Evolutionary conservation across 352 stramenopile species (phyloP).

Genomic region (Globisporangium nagaii): DNA sequence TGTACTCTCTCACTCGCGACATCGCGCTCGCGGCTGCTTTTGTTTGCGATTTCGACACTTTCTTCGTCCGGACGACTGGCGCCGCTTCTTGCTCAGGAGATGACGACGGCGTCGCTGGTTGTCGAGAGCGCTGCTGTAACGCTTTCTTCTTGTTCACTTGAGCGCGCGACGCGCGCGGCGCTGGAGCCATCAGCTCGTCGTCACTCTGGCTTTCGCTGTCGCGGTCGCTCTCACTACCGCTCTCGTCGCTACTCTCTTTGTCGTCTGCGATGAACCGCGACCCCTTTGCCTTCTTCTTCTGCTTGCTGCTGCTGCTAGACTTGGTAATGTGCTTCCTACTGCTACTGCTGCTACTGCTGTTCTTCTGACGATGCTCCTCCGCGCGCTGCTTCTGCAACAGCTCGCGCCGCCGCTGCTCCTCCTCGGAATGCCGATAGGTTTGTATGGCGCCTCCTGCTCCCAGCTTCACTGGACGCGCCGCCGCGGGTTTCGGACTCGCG

Average conservation of each 20-base stretch:
- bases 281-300: neutral
- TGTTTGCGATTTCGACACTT: neutral
- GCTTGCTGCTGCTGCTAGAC: neutral
- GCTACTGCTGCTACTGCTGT: neutral
- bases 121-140: neutral
- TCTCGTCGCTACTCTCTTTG: neutral
- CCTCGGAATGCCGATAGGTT: neutral
- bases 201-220: neutral
- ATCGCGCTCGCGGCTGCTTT: neutral
- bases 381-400: neutral
- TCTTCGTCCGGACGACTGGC: neutral
- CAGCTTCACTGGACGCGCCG: neutral
- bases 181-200: neutral
- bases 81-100: neutral
- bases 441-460: neutral
- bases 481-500: neutral
- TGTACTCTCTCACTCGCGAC: neutral
- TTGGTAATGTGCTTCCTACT: neutral
- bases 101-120: neutral
- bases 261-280: conserved; percentile 1
- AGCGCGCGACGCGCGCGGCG: no score
- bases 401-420: neutral
- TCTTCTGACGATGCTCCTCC: no score
- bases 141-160: conserved; percentile 3
- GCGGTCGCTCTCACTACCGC: neutral